These are phyloP conservation scores for Porphyrellus cyaneotinctus DNA, from an alignment of 768 basidiomycete species.

Conservation along the genomic window DNA sequence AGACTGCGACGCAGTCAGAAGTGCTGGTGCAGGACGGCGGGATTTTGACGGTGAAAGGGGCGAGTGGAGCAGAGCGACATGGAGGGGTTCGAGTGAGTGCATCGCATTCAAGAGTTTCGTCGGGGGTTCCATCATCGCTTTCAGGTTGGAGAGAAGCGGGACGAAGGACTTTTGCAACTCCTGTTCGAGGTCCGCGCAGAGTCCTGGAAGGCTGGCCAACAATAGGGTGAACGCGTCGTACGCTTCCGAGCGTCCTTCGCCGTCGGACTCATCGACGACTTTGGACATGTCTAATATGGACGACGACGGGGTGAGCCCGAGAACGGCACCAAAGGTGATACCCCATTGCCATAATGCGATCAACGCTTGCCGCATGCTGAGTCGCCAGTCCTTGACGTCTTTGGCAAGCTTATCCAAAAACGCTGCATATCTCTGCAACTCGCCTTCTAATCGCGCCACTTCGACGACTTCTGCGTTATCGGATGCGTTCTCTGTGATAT, in stretches of 20 bases:
- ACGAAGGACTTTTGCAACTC: slow-evolving; percentile 53
- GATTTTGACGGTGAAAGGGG: slow-evolving; percentile 53
- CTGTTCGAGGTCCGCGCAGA: slow-evolving; percentile 50
- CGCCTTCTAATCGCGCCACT: slow-evolving; percentile 52
- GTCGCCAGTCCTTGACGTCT: slow-evolving; percentile 61
- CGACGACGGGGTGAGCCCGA: slow-evolving; percentile 50
- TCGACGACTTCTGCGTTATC: slow-evolving; percentile 43
- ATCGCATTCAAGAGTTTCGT: slow-evolving; percentile 65
- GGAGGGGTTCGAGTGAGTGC: slow-evolving; percentile 69
- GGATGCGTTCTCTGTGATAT: slow-evolving; percentile 22
- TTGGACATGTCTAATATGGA: slow-evolving; percentile 13
- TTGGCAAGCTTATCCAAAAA: slow-evolving; percentile 62
- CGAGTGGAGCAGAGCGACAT: slow-evolving; percentile 65
- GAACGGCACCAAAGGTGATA: slow-evolving; percentile 59
- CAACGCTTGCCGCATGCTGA: slow-evolving; percentile 46
- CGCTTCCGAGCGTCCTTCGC: slow-evolving; percentile 46
- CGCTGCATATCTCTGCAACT: slow-evolving; percentile 51
- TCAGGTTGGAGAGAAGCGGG: slow-evolving; percentile 52
- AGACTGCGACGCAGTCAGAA: slow-evolving; percentile 70
- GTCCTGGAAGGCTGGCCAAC: slow-evolving; percentile 51
- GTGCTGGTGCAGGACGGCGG: slow-evolving; percentile 55
- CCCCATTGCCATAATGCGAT: slow-evolving; percentile 58
- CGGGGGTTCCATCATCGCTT: slow-evolving; percentile 59
- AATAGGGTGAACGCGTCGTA: slow-evolving; percentile 67
- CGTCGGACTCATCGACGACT: slow-evolving; percentile 14